Evolutionary conservation across 306 rosid species (phyloP).

Genomic region (Castanea mollissima): DNA sequence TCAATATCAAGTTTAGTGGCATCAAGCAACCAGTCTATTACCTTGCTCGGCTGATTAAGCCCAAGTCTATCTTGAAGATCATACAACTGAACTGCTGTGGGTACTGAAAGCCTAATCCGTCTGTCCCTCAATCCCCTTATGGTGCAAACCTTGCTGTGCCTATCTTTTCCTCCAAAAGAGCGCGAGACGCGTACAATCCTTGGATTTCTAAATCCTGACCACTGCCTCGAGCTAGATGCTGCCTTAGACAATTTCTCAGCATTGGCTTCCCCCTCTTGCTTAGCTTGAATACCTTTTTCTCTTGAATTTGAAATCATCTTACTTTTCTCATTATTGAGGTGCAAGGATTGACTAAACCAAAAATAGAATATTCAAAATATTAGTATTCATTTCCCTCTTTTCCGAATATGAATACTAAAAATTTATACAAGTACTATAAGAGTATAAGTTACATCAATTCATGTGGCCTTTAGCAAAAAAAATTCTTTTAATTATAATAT

Average conservation of each 20-base stretch:
- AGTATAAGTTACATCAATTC: background rate
- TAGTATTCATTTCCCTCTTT: background rate
- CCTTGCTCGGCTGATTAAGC: slow-evolving; percentile 81
- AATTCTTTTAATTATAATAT: background rate
- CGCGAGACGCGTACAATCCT: slow-evolving; percentile 85
- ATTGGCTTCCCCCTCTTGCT: slow-evolving; percentile 37
- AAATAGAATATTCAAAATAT: background rate
- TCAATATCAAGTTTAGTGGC: slow-evolving; percentile 72
- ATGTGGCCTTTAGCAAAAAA: background rate
- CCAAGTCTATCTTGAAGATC: slow-evolving; percentile 84
- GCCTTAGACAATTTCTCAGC: slow-evolving; percentile 27
- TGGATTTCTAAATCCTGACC: slow-evolving; percentile 76
- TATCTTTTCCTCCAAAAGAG: slow-evolving; percentile 85
- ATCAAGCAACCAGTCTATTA: slow-evolving; percentile 80
- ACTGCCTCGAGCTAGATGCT: slow-evolving; percentile 52
- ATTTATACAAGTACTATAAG: background rate
- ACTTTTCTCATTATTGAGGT: slow-evolving; percentile 13
- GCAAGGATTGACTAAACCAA: slow-evolving; percentile 12
- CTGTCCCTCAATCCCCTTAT: slow-evolving; percentile 79
- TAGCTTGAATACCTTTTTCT: slow-evolving; percentile 35
- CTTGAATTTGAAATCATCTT: slow-evolving; percentile 58
- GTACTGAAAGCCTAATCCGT: slow-evolving; percentile 77
- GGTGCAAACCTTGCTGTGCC: slow-evolving; percentile 92
- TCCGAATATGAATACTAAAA: background rate
- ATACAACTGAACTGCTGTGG: slow-evolving; percentile 78